phyloP scores from a whole-genome alignment of 129 eudicot species.

The Artemisia argyi region DNA sequence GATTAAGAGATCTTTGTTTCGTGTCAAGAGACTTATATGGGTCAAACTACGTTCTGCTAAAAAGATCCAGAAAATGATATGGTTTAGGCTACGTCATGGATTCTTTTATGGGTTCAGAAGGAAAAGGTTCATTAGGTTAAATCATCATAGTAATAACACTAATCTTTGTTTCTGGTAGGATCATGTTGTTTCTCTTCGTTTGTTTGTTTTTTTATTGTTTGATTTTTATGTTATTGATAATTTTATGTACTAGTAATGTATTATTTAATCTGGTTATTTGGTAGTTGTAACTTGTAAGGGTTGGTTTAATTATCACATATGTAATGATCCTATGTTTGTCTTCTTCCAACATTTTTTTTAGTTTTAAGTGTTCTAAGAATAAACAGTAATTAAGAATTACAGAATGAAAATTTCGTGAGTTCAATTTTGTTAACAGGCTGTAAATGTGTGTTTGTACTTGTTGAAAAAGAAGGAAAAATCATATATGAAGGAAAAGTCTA shows the following conservation, averaged over 20 bases:
- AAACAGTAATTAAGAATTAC: too few species aligned
- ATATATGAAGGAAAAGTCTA: too few species aligned
- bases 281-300: neutral
- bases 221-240: conserved; percentile 1
- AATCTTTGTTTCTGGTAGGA: conserved; percentile 53
- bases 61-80: conserved; percentile 51
- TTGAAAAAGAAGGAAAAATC: too few species aligned
- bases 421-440: too few species aligned
- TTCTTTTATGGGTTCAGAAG: conserved; percentile 39
- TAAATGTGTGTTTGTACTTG: too few species aligned
- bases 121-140: conserved; percentile 50
- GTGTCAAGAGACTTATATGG: conserved; percentile 62
- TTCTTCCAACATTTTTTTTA: neutral
- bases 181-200: conserved; percentile 1
- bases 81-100: conserved; percentile 67
- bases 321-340: neutral
- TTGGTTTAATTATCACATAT: neutral
- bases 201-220: conserved; percentile 13
- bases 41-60: conserved; percentile 51
- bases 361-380: neutral
- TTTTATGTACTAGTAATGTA: conserved; percentile 12
- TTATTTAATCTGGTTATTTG: conserved; percentile 1
- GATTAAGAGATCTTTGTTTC: conserved; percentile 55
- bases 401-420: too few species aligned
- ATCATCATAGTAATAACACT: conserved; percentile 9